Conservation (phyloP, 164 flowering plant species). For the Litsea cubeba region DNA sequence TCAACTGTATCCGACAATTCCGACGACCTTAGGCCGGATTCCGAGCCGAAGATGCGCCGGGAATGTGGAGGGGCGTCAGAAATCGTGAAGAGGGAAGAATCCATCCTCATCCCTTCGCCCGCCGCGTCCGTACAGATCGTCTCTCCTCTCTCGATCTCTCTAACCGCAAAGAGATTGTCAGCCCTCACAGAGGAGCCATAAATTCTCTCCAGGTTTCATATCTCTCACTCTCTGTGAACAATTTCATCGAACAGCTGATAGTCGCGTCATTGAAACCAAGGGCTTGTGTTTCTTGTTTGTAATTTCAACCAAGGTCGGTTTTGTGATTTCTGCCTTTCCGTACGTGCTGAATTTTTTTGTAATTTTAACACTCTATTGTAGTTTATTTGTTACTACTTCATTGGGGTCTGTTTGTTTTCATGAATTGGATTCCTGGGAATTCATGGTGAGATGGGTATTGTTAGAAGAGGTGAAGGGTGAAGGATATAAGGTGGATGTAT, state of each 20-base stretch:
- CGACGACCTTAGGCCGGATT: neutral
- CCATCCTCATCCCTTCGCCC: slow-evolving; percentile 53
- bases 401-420: too few relatives aligned
- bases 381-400: too few relatives aligned
- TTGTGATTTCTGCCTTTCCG: too few relatives aligned
- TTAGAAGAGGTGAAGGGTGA: too few relatives aligned
- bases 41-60: slow-evolving; percentile 60
- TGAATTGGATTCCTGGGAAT: too few relatives aligned
- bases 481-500: too few relatives aligned
- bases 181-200: slow-evolving; percentile 72
- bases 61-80: slow-evolving; percentile 82
- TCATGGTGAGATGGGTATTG: too few relatives aligned
- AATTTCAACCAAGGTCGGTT: too few relatives aligned
- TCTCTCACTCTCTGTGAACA: neutral
- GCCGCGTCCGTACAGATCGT: slow-evolving; percentile 52
- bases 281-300: neutral
- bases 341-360: too few relatives aligned
- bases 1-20: too few relatives aligned
- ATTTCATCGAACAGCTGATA: neutral
- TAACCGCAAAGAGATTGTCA: slow-evolving; percentile 75
- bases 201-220: slow-evolving; percentile 79
- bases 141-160: slow-evolving; percentile 64
- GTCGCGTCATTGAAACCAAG: neutral
- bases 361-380: too few relatives aligned
- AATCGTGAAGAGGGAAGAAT: slow-evolving; percentile 74